Percentiles rank a stretch among this genome's conserved stretches.
Evolutionary conservation across 768 basidiomycete species (phyloP).

Genomic region (Kondoa malvinella): DNA sequence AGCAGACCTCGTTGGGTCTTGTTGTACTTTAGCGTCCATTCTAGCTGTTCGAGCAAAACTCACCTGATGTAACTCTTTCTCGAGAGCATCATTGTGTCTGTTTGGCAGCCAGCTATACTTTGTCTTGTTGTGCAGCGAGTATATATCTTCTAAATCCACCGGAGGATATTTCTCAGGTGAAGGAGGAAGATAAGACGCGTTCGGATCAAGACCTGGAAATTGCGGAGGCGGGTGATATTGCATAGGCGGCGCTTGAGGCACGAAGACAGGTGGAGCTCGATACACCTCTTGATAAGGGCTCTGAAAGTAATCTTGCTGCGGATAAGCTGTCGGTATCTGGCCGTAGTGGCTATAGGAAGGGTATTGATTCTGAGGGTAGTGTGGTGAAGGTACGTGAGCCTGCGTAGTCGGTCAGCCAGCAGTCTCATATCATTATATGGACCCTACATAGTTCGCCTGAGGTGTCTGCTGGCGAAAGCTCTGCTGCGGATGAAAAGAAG

Average conservation of each 20-base stretch:
- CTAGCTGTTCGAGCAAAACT: too few species aligned
- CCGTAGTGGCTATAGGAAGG: background rate
- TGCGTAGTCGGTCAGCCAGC: background rate
- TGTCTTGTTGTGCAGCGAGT: too few species aligned
- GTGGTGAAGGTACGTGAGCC: background rate
- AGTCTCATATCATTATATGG: background rate
- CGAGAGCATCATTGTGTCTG: too few species aligned
- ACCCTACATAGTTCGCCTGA: background rate
- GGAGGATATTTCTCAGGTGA: too few species aligned
- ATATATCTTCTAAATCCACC: background rate
- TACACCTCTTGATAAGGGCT: background rate
- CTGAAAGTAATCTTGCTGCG: background rate
- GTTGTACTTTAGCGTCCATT: background rate
- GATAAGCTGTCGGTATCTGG: background rate
- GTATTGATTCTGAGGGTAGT: background rate
- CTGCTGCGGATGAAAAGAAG: background rate
- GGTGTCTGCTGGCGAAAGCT: background rate
- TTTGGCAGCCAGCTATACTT: too few species aligned
- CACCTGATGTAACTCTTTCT: too few species aligned
- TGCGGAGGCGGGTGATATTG: background rate
- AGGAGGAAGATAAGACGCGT: background rate
- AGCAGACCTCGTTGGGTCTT: background rate
- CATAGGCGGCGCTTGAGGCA: background rate
- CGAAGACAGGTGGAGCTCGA: background rate
- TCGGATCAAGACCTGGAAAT: background rate